Conservation (phyloP, 768 basidiomycete genomes). For the Suillus tomentosus region DNA sequence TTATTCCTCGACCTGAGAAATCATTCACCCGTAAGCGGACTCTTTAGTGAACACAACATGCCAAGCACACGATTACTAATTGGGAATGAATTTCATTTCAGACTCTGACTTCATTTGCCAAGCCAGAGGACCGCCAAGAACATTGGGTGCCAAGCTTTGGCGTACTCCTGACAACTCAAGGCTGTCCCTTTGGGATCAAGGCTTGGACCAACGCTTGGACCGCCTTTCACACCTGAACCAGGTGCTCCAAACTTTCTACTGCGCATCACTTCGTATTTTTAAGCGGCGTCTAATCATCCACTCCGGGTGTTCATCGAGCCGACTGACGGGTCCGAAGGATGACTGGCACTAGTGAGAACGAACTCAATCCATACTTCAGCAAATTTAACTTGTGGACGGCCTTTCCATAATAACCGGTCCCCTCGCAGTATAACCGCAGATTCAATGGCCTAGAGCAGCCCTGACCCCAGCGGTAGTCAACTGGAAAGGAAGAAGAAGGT, state of each 20-base stretch:
- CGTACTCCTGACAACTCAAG: background rate
- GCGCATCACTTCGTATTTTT: background rate
- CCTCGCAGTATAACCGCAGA: background rate
- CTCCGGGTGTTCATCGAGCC: too few species aligned
- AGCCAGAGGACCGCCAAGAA: background rate
- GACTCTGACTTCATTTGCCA: slow-evolving; percentile 6
- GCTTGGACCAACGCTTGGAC: too few species aligned
- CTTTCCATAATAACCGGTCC: background rate
- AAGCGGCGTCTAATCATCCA: background rate
- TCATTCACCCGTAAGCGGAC: background rate
- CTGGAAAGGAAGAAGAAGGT: too few species aligned
- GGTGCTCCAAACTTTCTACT: background rate
- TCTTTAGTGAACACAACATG: background rate
- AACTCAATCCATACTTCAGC: background rate
- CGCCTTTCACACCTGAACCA: background rate
- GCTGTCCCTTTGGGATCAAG: background rate
- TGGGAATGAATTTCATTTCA: background rate
- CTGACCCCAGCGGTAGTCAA: too few species aligned
- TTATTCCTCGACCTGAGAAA: background rate
- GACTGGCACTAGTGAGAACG: background rate
- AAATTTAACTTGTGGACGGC: background rate
- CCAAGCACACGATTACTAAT: background rate
- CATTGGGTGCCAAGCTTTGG: background rate
- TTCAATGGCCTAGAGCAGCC: background rate
- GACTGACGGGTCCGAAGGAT: background rate